Evolutionary conservation across 306 rosid genomes (phyloP).

Genomic region (Cicer bijugum): DNA sequence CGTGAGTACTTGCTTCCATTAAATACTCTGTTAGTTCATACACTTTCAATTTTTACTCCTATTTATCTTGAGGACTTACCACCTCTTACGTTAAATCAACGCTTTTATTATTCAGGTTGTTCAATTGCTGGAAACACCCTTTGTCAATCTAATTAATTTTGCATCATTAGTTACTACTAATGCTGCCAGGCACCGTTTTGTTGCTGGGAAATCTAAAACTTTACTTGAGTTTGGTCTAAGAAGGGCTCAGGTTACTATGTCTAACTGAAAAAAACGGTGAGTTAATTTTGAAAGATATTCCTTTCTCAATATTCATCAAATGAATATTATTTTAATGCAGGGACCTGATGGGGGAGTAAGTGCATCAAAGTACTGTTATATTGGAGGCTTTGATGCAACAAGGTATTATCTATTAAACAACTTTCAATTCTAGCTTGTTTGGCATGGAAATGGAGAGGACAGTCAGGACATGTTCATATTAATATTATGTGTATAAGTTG

Average conservation of each 20-base stretch:
- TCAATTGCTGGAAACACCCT: slow-evolving; percentile 91
- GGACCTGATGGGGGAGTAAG: slow-evolving; percentile 97
- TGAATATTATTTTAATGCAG: slow-evolving; percentile 53
- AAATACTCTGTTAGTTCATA: neutral
- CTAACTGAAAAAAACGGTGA: slow-evolving; percentile 32
- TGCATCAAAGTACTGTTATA: slow-evolving; percentile 90
- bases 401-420: slow-evolving; percentile 58
- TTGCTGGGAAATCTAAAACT: slow-evolving; percentile 86
- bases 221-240: slow-evolving; percentile 95
- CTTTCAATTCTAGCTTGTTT: slow-evolving; percentile 12
- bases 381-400: slow-evolving; percentile 96
- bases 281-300: neutral
- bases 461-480: neutral
- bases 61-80: slow-evolving; percentile 11
- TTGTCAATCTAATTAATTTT: slow-evolving; percentile 75
- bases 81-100: slow-evolving; percentile 14
- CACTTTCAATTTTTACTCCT: neutral
- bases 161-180: slow-evolving; percentile 88
- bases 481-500: neutral
- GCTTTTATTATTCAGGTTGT: slow-evolving; percentile 68
- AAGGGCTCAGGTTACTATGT: slow-evolving; percentile 69
- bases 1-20: slow-evolving; percentile 59
- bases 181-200: slow-evolving; percentile 94
- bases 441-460: neutral
- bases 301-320: slow-evolving; percentile 27